These are phyloP conservation scores for Pseudopediastrum boryanum DNA, from an alignment of 139 green algal genomes.

Conservation along the genomic window DNA sequence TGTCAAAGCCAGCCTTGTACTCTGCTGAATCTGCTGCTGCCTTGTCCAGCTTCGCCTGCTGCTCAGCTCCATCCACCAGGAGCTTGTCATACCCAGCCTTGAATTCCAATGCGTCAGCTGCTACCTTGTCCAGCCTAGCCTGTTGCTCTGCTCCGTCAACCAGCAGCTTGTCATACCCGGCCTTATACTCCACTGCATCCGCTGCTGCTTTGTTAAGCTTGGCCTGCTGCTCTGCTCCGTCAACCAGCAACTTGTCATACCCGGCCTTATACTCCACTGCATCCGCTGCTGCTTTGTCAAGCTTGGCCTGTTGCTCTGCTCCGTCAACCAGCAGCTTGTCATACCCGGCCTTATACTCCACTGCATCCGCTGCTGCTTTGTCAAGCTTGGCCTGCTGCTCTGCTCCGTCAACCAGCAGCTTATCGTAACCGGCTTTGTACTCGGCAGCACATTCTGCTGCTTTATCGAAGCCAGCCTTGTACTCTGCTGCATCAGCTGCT, in stretches of 20 bases:
- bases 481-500: background rate
- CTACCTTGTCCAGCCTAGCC: slow-evolving; percentile 19
- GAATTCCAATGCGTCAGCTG: slow-evolving; percentile 20
- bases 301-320: slow-evolving; percentile 13
- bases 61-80: background rate
- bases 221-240: slow-evolving; percentile 15
- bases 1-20: slow-evolving; percentile 19
- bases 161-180: slow-evolving; percentile 30
- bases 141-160: slow-evolving; percentile 12
- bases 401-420: background rate
- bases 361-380: slow-evolving; percentile 22
- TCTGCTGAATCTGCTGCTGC: slow-evolving; percentile 13
- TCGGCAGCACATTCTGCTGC: slow-evolving; percentile 1
- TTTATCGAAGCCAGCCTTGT: slow-evolving; percentile 7
- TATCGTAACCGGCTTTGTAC: slow-evolving; percentile 20
- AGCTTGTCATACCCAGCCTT: slow-evolving; percentile 37
- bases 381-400: slow-evolving; percentile 12
- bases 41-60: slow-evolving; percentile 23
- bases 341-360: slow-evolving; percentile 29
- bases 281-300: slow-evolving; percentile 27
- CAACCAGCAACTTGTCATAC: slow-evolving; percentile 25
- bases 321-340: slow-evolving; percentile 36
- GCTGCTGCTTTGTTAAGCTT: background rate
- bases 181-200: slow-evolving; percentile 24
- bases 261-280: slow-evolving; percentile 31